These are phyloP conservation scores for Passiflora organensis DNA, from an alignment of 345 rosid species.

Conservation along the genomic window DNA sequence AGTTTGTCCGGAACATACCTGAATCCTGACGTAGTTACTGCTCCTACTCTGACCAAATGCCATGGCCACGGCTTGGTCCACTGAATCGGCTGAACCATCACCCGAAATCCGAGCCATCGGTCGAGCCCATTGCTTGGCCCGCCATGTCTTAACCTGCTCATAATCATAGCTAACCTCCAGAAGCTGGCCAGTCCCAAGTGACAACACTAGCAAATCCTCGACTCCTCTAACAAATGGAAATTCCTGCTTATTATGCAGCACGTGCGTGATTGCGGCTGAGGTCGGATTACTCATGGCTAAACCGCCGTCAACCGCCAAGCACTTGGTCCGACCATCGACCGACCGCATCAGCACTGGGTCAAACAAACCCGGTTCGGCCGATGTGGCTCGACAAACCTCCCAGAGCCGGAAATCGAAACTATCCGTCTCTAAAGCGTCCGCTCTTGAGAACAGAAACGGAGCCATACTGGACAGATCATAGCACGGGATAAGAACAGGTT, in stretches of 20 bases:
- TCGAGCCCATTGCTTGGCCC: slow-evolving; percentile 82
- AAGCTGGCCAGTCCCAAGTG: slow-evolving; percentile 79
- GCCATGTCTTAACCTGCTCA: slow-evolving; percentile 72
- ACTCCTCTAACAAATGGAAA: slow-evolving; percentile 94
- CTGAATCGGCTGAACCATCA: slow-evolving; percentile 79
- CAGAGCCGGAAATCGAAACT: slow-evolving; percentile 72
- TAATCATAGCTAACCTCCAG: slow-evolving; percentile 62
- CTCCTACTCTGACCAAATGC: slow-evolving; percentile 77
- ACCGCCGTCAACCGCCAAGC: slow-evolving; percentile 87
- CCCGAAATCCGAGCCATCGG: slow-evolving; percentile 80
- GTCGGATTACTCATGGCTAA: slow-evolving; percentile 84
- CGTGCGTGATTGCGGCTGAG: slow-evolving; percentile 94
- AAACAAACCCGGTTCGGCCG: slow-evolving; percentile 78
- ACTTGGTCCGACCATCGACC: slow-evolving; percentile 62
- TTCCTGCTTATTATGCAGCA: slow-evolving; percentile 92
- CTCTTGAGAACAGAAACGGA: slow-evolving; percentile 89
- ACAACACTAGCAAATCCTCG: slow-evolving; percentile 84
- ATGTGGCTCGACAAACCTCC: slow-evolving; percentile 93
- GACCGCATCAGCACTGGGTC: slow-evolving; percentile 70
- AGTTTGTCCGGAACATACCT: slow-evolving; percentile 40
- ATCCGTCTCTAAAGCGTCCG: slow-evolving; percentile 93
- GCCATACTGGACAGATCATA: slow-evolving; percentile 83
- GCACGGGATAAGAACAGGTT: slow-evolving; percentile 84
- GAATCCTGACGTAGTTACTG: slow-evolving; percentile 79
- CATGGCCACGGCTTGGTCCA: slow-evolving; percentile 93